Conservation (phyloP, 2,329 filamentous ascomycete genomes). For the Monilinia laxa region DNA sequence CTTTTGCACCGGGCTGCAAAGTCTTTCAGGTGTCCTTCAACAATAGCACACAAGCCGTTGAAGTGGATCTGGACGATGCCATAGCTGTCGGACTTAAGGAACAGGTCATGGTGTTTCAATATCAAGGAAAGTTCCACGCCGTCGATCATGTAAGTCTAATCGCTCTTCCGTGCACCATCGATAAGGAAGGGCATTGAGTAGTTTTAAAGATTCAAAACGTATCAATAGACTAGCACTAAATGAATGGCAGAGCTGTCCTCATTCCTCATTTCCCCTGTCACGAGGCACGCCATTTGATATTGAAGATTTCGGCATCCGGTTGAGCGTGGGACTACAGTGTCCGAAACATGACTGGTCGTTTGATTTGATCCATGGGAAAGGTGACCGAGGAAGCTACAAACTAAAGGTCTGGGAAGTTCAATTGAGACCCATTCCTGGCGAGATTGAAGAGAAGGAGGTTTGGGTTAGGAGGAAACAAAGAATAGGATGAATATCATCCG, state of each 20-base stretch:
- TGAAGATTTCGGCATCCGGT: conserved; percentile 66
- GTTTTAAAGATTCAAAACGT: neutral
- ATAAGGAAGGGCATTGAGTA: too few relatives aligned
- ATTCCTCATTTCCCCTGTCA: conserved; percentile 65
- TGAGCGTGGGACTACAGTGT: conserved; percentile 63
- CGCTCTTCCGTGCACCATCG: conserved; percentile 15
- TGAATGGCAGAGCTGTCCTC: conserved; percentile 58
- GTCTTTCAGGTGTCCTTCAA: conserved; percentile 52
- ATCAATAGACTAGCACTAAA: neutral
- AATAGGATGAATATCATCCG: conserved; percentile 25
- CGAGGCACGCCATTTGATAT: conserved; percentile 65
- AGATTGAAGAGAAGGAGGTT: conserved; percentile 26
- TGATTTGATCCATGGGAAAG: conserved; percentile 62
- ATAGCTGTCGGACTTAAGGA: conserved; percentile 46
- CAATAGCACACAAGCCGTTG: conserved; percentile 42
- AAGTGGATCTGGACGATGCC: conserved; percentile 41
- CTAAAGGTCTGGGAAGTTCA: conserved; percentile 65
- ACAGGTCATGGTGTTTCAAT: conserved; percentile 65
- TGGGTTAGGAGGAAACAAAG: conserved; percentile 32
- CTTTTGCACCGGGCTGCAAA: conserved; percentile 56
- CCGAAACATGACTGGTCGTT: conserved; percentile 72
- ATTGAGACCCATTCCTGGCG: conserved; percentile 42
- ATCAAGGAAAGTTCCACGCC: conserved; percentile 62
- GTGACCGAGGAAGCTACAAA: conserved; percentile 61
- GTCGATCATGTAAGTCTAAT: conserved; percentile 60